phyloP scores from a whole-genome alignment of 495 filamentous ascomycete species.

The Tuber calosporum region DNA sequence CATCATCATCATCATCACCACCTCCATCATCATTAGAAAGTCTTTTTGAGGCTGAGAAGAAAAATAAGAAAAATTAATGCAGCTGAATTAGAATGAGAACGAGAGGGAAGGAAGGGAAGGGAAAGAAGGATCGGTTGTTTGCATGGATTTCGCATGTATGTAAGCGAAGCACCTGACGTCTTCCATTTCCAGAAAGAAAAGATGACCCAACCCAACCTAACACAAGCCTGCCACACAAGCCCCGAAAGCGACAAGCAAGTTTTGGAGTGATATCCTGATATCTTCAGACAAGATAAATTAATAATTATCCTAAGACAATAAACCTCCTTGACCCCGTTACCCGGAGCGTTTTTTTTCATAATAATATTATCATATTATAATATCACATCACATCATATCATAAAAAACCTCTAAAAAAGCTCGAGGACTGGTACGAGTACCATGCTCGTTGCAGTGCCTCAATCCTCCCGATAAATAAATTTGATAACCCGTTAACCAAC shows the following conservation, averaged over 20 bases:
- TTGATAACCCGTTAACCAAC: background rate
- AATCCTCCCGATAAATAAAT: too few species aligned
- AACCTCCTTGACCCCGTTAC: background rate
- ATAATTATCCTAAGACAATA: background rate
- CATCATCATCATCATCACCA: background rate
- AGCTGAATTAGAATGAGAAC: conserved; percentile 6
- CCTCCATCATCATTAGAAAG: background rate
- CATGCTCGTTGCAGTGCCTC: background rate
- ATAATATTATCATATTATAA: background rate
- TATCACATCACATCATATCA: background rate
- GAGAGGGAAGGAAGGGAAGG: conserved; percentile 9
- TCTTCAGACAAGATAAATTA: background rate
- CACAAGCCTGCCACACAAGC: background rate
- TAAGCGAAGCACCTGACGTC: background rate
- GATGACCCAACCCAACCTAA: background rate
- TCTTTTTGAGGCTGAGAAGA: conserved; percentile 1
- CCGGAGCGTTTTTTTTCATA: background rate
- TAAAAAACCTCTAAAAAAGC: background rate
- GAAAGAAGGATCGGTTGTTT: conserved; percentile 2
- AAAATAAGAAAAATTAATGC: background rate
- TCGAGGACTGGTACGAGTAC: background rate
- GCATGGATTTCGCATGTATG: conserved; percentile 1
- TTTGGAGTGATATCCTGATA: background rate
- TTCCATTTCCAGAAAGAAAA: background rate
- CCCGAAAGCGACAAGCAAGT: background rate